phyloP scores from a whole-genome alignment of 2,329 filamentous ascomycete genomes.

The Decorospora gaudefroyi region DNA sequence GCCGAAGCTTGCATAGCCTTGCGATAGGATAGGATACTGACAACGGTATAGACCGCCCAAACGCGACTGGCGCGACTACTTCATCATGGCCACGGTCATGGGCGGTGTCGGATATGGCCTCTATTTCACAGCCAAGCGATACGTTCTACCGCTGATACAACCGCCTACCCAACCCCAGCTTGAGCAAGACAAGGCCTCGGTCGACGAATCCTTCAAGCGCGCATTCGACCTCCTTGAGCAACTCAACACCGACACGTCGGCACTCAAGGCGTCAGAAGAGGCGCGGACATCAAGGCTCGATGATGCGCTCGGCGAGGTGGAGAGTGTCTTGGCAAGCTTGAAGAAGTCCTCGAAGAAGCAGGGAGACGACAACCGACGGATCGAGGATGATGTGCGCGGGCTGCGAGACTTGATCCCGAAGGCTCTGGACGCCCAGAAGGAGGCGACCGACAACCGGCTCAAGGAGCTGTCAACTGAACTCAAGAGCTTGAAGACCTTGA shows the following conservation, averaged over 20 bases:
- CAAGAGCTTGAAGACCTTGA: conserved; percentile 87
- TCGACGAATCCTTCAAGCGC: conserved; percentile 91
- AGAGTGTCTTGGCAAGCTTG: conserved; percentile 78
- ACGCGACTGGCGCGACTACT: conserved; percentile 97
- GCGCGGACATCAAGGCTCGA: conserved; percentile 83
- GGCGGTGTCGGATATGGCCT: conserved; percentile 87
- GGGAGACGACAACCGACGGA: conserved; percentile 83
- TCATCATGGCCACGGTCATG: conserved; percentile 97
- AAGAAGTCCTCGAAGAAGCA: conserved; percentile 79
- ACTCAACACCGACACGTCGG: conserved; percentile 84
- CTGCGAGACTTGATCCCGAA: conserved; percentile 86
- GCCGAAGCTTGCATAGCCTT: too few relatives aligned
- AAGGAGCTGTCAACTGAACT: conserved; percentile 86
- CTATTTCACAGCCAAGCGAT: conserved; percentile 85
- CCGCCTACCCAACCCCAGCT: conserved; percentile 93
- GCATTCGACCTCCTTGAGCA: conserved; percentile 92
- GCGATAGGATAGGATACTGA: conserved; percentile 23
- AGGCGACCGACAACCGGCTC: conserved; percentile 76
- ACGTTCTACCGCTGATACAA: conserved; percentile 86
- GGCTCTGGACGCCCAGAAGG: conserved; percentile 85
- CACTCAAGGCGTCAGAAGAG: conserved; percentile 84
- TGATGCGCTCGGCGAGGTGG: conserved; percentile 77
- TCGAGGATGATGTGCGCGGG: conserved; percentile 82
- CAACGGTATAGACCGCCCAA: conserved; percentile 59
- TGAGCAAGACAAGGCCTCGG: conserved; percentile 88